Conservation (phyloP, 192 early-diverging fungal species). For the Coemansia sp. region DNA sequence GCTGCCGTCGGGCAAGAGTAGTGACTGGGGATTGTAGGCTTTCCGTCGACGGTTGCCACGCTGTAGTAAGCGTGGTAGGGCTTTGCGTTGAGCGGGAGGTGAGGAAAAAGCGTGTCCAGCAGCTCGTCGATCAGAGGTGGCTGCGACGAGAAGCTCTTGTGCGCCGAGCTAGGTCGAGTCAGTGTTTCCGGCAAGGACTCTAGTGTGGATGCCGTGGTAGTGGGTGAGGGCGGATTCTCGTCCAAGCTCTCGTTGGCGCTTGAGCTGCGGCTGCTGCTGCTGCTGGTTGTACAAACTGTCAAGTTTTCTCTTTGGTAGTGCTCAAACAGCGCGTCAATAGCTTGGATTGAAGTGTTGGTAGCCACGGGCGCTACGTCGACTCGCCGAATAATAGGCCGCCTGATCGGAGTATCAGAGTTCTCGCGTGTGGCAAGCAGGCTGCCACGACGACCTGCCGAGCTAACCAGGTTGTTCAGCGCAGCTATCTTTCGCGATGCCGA, state of each 20-base stretch:
- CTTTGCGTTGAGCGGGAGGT: slow-evolving; percentile 10
- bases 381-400: slow-evolving; percentile 18
- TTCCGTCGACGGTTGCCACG: slow-evolving; percentile 37
- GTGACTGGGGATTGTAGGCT: slow-evolving; percentile 20
- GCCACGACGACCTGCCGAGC: not conserved
- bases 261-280: not conserved
- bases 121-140: slow-evolving; percentile 18
- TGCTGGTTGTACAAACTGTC: slow-evolving; percentile 3
- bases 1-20: slow-evolving; percentile 37
- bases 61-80: slow-evolving; percentile 30
- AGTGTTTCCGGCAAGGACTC: not conserved
- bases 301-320: slow-evolving; percentile 7
- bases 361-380: slow-evolving; percentile 18
- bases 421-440: not conserved
- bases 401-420: not conserved
- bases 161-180: not conserved
- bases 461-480: not conserved
- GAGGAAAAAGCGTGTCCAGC: slow-evolving; percentile 26
- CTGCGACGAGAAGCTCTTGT: not conserved
- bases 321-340: slow-evolving; percentile 30
- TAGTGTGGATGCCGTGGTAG: not conserved
- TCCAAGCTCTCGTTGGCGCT: not conserved
- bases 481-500: not conserved
- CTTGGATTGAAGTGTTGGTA: slow-evolving; percentile 23
- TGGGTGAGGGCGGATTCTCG: not conserved